A percentile compares a stretch with the other conserved stretches of the same genome.
Evolutionary conservation across 208 protist species (phyloP).

Genomic region (Acanthamoeba royreba): DNA sequence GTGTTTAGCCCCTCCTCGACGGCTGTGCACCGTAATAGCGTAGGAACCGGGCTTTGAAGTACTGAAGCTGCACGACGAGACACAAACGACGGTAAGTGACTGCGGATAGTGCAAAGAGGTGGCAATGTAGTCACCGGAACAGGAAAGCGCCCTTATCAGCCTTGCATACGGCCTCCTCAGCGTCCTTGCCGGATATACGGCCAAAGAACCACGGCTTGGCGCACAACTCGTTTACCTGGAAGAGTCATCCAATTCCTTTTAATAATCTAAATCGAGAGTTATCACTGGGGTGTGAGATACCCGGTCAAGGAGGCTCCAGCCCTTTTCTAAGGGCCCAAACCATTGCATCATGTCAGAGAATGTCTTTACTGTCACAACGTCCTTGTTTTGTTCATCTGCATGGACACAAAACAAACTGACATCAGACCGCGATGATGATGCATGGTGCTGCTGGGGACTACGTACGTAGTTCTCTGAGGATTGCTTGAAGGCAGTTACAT

Average conservation of each 20-base stretch:
- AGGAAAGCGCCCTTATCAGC: not conserved
- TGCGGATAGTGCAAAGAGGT: too few species aligned
- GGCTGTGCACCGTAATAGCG: slow-evolving; percentile 9
- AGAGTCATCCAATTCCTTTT: not conserved
- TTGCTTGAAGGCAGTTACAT: not conserved
- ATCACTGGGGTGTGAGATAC: not conserved
- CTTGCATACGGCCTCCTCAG: not conserved
- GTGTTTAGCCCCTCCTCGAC: not conserved
- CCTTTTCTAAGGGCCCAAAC: slow-evolving; percentile 13
- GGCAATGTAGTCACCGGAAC: too few species aligned
- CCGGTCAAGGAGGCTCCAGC: not conserved
- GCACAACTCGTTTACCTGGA: not conserved
- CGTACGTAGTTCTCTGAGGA: not conserved
- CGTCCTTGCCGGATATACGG: not conserved
- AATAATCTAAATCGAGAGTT: not conserved
- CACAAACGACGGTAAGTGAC: too few species aligned
- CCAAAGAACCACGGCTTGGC: slow-evolving; percentile 3
- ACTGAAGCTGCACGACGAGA: not conserved
- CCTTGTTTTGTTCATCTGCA: not conserved
- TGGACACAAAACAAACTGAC: not conserved
- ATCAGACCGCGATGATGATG: not conserved
- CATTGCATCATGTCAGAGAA: slow-evolving; percentile 24
- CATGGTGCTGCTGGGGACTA: not conserved
- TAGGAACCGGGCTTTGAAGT: slow-evolving; percentile 3
- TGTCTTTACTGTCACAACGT: not conserved